phyloP scores from a whole-genome alignment of 768 basidiomycete species.

The Termitomyces sp. region DNA sequence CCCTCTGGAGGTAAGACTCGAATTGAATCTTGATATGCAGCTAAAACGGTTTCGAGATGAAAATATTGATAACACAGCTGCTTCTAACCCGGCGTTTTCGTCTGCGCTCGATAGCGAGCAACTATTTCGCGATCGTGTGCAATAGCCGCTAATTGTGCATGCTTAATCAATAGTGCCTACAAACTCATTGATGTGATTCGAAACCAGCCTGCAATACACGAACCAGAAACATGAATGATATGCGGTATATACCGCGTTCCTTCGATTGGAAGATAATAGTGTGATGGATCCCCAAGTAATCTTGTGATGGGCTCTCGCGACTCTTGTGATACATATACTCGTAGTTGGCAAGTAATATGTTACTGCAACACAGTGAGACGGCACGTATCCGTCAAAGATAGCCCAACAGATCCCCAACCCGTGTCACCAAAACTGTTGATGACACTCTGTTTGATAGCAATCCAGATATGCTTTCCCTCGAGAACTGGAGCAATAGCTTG shows the following conservation, averaged over 20 bases:
- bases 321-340: constrained; percentile 80
- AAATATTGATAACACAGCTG: background rate
- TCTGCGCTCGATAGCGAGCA: constrained; percentile 56
- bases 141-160: constrained; percentile 75
- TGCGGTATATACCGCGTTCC: constrained; percentile 62
- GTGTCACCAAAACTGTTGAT: constrained; percentile 76
- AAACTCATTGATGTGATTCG: background rate
- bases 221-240: constrained; percentile 80
- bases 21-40: constrained; percentile 60
- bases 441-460: constrained; percentile 66
- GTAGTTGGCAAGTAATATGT: constrained; percentile 88
- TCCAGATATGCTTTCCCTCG: constrained; percentile 64
- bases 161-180: constrained; percentile 87
- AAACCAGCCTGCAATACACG: constrained; percentile 11
- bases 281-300: constrained; percentile 81
- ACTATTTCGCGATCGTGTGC: constrained; percentile 68
- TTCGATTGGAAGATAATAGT: constrained; percentile 59
- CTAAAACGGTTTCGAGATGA: constrained; percentile 25
- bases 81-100: constrained; percentile 47
- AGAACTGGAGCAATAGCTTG: constrained; percentile 26
- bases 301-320: constrained; percentile 75
- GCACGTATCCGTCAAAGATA: constrained; percentile 61
- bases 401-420: constrained; percentile 80
- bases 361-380: constrained; percentile 39
- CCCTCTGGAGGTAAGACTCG: constrained; percentile 52